Evolutionary conservation across 805 yeast genomes (phyloP), one percentile per base, ranked within the genome.

Genomic region (Starmerella bombicola): DNA sequence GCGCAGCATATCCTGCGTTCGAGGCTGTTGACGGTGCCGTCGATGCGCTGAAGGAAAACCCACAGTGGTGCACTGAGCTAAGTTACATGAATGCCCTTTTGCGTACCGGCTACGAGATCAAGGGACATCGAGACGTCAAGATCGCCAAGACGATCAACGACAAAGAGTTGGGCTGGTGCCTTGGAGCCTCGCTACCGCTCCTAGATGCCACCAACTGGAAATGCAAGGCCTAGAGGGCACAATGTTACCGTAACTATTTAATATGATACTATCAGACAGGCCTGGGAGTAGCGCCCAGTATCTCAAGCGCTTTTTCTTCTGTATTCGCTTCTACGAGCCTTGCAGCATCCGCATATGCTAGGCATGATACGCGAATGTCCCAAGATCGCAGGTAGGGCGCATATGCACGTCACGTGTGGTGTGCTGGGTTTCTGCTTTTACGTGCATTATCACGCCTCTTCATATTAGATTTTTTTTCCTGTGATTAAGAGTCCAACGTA

Each of bases 131-230:
- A 60, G 96, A 88, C 62, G 74, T 91, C 52, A 81, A 74, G 61
- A 91, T 95, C 5, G 97, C 96, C 7, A 77, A 84, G 67, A 85
- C 75, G 58, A 83, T 91, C 53, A 80, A 76, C 38, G 75, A 76
- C 56, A 85, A 83, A 55, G 98, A 91, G 65, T 70, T 91, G 38
- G 99, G 98, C 25, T 91, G 99, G 99, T 91, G 97, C 67, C 68
- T 91, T 42, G 99, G 99, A 53, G 98, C 97, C 1, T 83, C 96
- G 2, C 70, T 91, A 53, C 97, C 97, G 7, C 66, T 91, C 52
- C 68, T 91, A 51, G 91, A 81, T 47, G 35, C 16, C 8, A 32
- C 6, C 10, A 32, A 32, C 25, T 32, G 35, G 35, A 19, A 32
- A 21, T 32, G 35, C 25, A n/a, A 21, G 15, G 10, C 9, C 17